These are phyloP conservation scores for Stemphylium beticola DNA, from an alignment of 2,329 filamentous ascomycete genomes.

Conservation along the genomic window DNA sequence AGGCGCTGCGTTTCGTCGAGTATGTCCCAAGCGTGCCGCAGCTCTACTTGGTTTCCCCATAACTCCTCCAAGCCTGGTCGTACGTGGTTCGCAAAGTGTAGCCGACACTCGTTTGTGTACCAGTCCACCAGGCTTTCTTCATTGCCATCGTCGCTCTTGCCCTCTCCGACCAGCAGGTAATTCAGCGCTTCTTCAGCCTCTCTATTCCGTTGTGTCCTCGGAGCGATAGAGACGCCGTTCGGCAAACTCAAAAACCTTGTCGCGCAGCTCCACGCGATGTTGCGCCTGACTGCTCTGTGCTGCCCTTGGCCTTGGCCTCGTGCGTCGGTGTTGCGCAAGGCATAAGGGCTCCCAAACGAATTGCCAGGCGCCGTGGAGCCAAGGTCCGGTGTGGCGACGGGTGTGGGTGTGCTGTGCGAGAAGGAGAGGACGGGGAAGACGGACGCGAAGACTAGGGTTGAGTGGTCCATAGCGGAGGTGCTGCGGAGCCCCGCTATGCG, in stretches of 20 bases:
- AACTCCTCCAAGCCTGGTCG: conserved; percentile 34
- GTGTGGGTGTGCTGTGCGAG: conserved; percentile 53
- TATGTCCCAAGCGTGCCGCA: conserved; percentile 36
- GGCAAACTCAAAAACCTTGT: conserved; percentile 51
- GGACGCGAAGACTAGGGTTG: conserved; percentile 50
- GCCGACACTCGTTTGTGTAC: conserved; percentile 53
- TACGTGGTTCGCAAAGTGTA: conserved; percentile 50
- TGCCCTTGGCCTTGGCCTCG: conserved; percentile 41
- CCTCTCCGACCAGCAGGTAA: conserved; percentile 46
- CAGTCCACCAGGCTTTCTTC: conserved; percentile 50
- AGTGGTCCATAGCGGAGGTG: conserved; percentile 43
- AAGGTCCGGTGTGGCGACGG: conserved; percentile 52
- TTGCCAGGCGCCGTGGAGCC: conserved; percentile 48
- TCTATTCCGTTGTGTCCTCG: conserved; percentile 25
- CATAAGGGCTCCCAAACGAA: conserved; percentile 50
- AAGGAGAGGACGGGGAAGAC: conserved; percentile 53
- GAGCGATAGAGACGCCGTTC: conserved; percentile 29
- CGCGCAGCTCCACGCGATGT: conserved; percentile 55
- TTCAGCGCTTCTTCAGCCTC: conserved; percentile 47
- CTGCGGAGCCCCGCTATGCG: conserved; percentile 25
- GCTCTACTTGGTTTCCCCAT: conserved; percentile 39
- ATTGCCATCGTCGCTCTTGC: conserved; percentile 33
- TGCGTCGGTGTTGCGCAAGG: conserved; percentile 36
- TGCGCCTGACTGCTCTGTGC: conserved; percentile 45
- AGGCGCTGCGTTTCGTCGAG: conserved; percentile 47